These are phyloP conservation scores for Ogataea paraovalis DNA, from an alignment of 805 yeast species.

Conservation along the genomic window DNA sequence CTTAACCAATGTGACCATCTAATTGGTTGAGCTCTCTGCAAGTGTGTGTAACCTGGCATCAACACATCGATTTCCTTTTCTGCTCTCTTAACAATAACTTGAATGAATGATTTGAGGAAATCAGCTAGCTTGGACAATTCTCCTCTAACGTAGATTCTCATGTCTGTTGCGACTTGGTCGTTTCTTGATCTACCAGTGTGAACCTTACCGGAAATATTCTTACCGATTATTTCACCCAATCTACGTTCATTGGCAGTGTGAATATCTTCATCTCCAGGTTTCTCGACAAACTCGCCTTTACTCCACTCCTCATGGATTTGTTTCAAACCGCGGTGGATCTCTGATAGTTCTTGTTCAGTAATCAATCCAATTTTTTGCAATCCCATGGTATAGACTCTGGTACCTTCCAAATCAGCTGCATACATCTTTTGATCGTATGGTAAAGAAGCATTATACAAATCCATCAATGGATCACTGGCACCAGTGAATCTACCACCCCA, in stretches of 20 bases:
- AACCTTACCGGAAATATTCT: conserved; percentile 91
- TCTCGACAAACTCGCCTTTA: conserved; percentile 59
- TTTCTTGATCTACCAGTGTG: conserved; percentile 99
- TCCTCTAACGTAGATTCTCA: conserved; percentile 90
- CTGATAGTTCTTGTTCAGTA: conserved; percentile 64
- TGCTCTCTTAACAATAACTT: conserved; percentile 69
- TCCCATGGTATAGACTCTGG: conserved; percentile 89
- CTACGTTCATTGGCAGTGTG: conserved; percentile 99
- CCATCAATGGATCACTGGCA: conserved; percentile 96
- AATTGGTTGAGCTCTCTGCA: conserved; percentile 99
- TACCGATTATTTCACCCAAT: conserved; percentile 93
- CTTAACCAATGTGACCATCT: conserved; percentile 98
- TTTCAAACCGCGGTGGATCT: conserved; percentile 81
- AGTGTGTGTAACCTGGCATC: conserved; percentile 99
- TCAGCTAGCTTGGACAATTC: conserved; percentile 58
- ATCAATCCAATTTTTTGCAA: conserved; percentile 73
- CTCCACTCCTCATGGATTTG: conserved; percentile 79
- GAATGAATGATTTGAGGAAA: conserved; percentile 58
- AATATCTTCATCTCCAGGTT: conserved; percentile 93
- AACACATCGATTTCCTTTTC: conserved; percentile 80
- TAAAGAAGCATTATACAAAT: conserved; percentile 90
- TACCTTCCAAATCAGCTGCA: conserved; percentile 90
- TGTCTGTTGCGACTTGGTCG: conserved; percentile 99
- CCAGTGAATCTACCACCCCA: conserved; percentile 99
- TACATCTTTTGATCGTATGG: conserved; percentile 96